phyloP scores from a whole-genome alignment of 495 filamentous ascomycete genomes.

The Tuber umbilicatum region DNA sequence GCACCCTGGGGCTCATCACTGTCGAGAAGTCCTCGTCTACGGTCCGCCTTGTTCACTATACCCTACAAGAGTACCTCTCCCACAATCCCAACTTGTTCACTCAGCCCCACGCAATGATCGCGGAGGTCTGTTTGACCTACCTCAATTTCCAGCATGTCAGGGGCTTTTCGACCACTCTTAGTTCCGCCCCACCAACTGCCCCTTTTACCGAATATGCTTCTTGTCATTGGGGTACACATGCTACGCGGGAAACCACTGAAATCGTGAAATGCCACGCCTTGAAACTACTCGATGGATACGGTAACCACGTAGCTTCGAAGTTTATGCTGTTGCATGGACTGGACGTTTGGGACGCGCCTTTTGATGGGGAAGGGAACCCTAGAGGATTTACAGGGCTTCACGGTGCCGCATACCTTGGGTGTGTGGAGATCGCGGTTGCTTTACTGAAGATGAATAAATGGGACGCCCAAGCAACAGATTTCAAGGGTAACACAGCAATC shows the following conservation, averaged over 20 bases:
- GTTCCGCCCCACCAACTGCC: neutral
- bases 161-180: neutral
- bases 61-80: too few species aligned
- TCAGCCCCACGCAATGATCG: neutral
- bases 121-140: neutral
- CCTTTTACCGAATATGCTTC: neutral
- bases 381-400: neutral
- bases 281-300: neutral
- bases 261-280: neutral
- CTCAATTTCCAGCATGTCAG: neutral
- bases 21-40: too few species aligned
- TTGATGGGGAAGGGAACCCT: neutral
- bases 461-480: neutral
- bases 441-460: neutral
- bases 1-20: too few species aligned
- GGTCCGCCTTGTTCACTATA: too few species aligned
- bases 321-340: neutral
- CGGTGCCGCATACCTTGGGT: neutral
- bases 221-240: neutral
- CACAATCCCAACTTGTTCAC: neutral
- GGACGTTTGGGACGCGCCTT: neutral
- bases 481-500: neutral
- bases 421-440: neutral
- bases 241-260: neutral
- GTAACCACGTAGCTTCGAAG: neutral